Percentiles rank a stretch among this genome's conserved stretches.
Evolutionary conservation across 2,329 filamentous ascomycete species (phyloP).

Genomic region (Trichoderma koningii): DNA sequence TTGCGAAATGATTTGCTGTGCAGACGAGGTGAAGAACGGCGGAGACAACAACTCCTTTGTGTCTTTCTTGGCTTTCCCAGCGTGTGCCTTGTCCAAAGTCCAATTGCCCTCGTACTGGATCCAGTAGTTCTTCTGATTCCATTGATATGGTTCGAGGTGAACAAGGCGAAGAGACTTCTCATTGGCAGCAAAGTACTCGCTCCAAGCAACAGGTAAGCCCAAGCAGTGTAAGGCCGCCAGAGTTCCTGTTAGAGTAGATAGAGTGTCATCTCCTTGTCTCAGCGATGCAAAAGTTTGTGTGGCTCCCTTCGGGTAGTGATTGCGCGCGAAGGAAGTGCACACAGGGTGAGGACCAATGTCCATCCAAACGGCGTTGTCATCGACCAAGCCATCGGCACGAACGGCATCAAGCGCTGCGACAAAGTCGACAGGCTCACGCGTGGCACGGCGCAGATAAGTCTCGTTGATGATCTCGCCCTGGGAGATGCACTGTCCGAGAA

Average conservation of each 20-base stretch:
- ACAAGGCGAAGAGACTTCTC: background rate
- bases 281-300: conserved; percentile 28
- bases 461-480: background rate
- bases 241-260: background rate
- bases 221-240: conserved; percentile 38
- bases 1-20: background rate
- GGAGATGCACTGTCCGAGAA: conserved; percentile 43
- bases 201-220: conserved; percentile 67
- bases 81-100: conserved; percentile 61
- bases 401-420: background rate
- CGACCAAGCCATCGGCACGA: background rate
- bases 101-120: conserved; percentile 55
- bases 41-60: background rate
- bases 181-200: conserved; percentile 60
- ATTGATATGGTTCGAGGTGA: conserved; percentile 15
- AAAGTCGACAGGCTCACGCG: background rate
- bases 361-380: conserved; percentile 59
- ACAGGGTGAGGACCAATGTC: conserved; percentile 69
- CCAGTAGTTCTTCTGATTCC: conserved; percentile 64
- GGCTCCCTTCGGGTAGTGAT: conserved; percentile 34
- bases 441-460: background rate
- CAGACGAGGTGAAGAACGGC: background rate
- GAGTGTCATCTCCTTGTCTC: background rate
- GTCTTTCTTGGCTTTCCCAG: conserved; percentile 30
- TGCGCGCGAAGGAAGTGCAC: conserved; percentile 54